Base-by-base conservation (phyloP, 2,329 filamentous ascomycete genomes). In the Aspergillus aculeatus region DNA sequence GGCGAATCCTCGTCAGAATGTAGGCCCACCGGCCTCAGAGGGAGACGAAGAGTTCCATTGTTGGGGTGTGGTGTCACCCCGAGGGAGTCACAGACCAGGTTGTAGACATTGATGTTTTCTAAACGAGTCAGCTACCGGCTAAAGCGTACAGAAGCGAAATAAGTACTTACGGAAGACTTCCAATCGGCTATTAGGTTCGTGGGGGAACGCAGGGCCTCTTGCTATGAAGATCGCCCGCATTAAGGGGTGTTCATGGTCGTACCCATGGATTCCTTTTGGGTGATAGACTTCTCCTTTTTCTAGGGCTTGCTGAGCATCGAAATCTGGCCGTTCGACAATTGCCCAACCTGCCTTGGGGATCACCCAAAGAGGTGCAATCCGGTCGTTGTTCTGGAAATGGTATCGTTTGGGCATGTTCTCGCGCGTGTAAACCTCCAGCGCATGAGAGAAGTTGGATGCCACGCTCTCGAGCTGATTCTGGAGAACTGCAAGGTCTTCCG, bases 161-260 rank as follows among this genome's bases (percentile, higher is more conserved):
- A 7, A 24, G 9, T 16, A 58, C 90, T 85, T 84, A 93, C 91
- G 93, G 73, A 98, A 98, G 3, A 83, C 81, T 32, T 90, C 86
- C 32, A 98, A 77, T 64, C 87, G 85, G 74, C 90, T 96, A 68
- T 95, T 93, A 0, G 90, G 87, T 44, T 84, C 79, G 68, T 97
- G 93, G 0, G 92, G 91, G 71, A 99, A 99, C 0, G 94, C 93
- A 4, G 95, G 95, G 0, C 95, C 95, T 44, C 91, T 83, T 1
- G 95, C 95, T 52, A 98, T 83, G 69, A 99, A 99, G 48, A 99
- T 96, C 0, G 95, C 94, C 44, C 95, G 83, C 95, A 99, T 99
- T 49, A 99, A 81, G 0, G 94, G 93, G 72, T 99, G 89, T 69
- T 96, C 89, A 69, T 96, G 89, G 72, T 99, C 95, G 72, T 98